Conservation (phyloP, 179 eudicot genomes). For the Beta lomatogona region DNA sequence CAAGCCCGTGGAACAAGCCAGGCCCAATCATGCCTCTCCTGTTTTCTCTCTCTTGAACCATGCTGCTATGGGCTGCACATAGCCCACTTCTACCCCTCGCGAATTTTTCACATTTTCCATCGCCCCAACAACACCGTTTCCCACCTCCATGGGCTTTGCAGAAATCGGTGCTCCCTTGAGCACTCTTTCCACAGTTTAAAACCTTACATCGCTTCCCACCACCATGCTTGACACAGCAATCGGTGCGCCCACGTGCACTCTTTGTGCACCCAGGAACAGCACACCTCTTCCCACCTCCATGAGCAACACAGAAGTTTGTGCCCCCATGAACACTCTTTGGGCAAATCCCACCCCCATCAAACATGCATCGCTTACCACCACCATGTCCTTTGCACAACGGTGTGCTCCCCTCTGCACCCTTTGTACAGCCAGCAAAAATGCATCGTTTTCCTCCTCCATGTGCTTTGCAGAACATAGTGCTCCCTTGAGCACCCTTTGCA, state of each 20-base stretch:
- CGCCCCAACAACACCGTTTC: constrained; percentile 71
- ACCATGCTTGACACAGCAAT: constrained; percentile 75
- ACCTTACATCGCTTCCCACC: constrained; percentile 76
- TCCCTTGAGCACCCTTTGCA: constrained; percentile 79
- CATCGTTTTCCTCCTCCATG: constrained; percentile 88
- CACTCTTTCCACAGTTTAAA: constrained; percentile 70
- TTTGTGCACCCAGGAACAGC: constrained; percentile 63
- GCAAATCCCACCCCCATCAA: constrained; percentile 75
- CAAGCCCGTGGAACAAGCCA: constrained; percentile 67
- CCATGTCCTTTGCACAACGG: constrained; percentile 85
- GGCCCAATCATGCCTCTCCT: constrained; percentile 53
- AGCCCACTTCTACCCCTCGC: constrained; percentile 77
- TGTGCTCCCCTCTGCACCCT: constrained; percentile 89
- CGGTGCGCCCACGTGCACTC: constrained; percentile 84
- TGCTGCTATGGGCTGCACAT: constrained; percentile 74
- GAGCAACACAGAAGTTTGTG: constrained; percentile 81
- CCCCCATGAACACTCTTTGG: constrained; percentile 91
- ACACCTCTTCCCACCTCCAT: constrained; percentile 86
- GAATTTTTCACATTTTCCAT: constrained; percentile 71
- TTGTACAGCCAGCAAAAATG: constrained; percentile 68
- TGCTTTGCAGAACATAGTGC: constrained; percentile 73
- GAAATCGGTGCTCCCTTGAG: constrained; percentile 83
- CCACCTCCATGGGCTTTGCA: constrained; percentile 91
- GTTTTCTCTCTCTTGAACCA: constrained; percentile 49
- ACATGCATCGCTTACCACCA: constrained; percentile 76